Evolutionary conservation across 129 eudicot species (phyloP).

Genomic region (sunflower (Helianthus annuus)): HanXRQr2.0-SUNRISE NC_035433.2:75821445-75821944

Average conservation of each 20-base stretch:
- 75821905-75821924: neutral
- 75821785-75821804: slow-evolving; percentile 33
- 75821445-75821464: slow-evolving; percentile 72
- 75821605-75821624: slow-evolving; percentile 77
- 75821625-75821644: slow-evolving; percentile 57
- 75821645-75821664: slow-evolving; percentile 65
- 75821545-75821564: neutral
- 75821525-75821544: neutral
- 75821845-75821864: slow-evolving; percentile 22
- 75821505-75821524: slow-evolving; percentile 61
- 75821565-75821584: slow-evolving; percentile 7
- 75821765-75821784: slow-evolving; percentile 20
- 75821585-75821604: slow-evolving; percentile 49
- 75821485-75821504: slow-evolving; percentile 74
- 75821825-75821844: slow-evolving; percentile 15
- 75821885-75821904: neutral
- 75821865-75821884: neutral
- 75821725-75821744: no score
- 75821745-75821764: no score
- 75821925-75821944: neutral
- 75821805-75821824: slow-evolving; percentile 23
- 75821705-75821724: no score
- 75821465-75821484: slow-evolving; percentile 82
- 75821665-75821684: slow-evolving; percentile 47
- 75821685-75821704: no score